Evolutionary conservation across 129 eudicot genomes (phyloP).

Genomic region (Flaveria sonorensis): DNA sequence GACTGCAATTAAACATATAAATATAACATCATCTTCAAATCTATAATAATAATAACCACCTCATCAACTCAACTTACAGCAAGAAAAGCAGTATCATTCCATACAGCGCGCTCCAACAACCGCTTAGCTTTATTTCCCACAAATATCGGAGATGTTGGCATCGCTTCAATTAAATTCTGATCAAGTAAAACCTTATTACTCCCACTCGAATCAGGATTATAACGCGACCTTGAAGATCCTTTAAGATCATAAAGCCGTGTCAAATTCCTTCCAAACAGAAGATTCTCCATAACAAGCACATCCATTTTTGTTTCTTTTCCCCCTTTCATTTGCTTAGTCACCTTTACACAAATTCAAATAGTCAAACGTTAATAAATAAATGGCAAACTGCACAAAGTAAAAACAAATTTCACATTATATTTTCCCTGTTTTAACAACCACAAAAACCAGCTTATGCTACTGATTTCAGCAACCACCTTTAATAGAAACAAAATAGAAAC

Average conservation of each 20-base stretch:
- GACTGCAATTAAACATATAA: constrained; percentile 50
- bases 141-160: constrained; percentile 99
- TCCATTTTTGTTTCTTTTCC: constrained; percentile 95
- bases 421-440: neutral
- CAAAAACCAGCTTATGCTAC: too few species aligned
- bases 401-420: neutral
- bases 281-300: constrained; percentile 97
- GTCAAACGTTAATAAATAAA: neutral
- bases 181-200: constrained; percentile 90
- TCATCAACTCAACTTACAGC: constrained; percentile 65
- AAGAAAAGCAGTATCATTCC: constrained; percentile 98
- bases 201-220: constrained; percentile 93
- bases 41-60: neutral
- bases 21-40: neutral
- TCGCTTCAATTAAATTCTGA: constrained; percentile 96
- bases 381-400: neutral
- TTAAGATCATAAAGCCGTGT: constrained; percentile 94
- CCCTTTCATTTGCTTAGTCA: constrained; percentile 79
- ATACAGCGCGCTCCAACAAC: constrained; percentile 86
- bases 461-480: too few species aligned
- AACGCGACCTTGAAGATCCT: constrained; percentile 92
- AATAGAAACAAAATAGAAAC: too few species aligned
- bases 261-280: constrained; percentile 79
- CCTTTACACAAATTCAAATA: constrained; percentile 39
- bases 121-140: constrained; percentile 97